These are phyloP conservation scores for Somion occarium DNA, from an alignment of 1,284 basidiomycete genomes.

Conservation along the genomic window DNA sequence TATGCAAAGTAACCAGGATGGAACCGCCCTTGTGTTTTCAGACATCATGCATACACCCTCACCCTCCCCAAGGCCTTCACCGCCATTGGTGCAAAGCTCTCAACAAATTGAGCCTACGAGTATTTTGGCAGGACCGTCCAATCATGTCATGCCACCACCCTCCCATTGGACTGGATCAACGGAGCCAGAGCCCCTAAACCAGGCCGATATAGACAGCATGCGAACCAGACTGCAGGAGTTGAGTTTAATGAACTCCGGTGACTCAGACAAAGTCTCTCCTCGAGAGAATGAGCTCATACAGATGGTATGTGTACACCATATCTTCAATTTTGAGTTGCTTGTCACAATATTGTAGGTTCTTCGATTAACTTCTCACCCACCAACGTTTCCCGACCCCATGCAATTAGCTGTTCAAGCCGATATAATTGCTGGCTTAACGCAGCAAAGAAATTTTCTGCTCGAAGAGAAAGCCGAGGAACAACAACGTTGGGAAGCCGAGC, in stretches of 20 bases:
- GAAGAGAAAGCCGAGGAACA: constrained; percentile 48
- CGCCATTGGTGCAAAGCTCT: constrained; percentile 9
- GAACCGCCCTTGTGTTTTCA: constrained; percentile 28
- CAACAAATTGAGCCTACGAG: not conserved
- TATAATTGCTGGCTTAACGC: constrained; percentile 47
- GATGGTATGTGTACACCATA: constrained; percentile 42
- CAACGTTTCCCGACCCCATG: constrained; percentile 30
- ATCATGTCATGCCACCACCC: constrained; percentile 4
- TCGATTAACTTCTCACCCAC: constrained; percentile 34
- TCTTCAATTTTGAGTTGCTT: constrained; percentile 8
- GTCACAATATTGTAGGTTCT: constrained; percentile 37
- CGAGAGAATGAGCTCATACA: constrained; percentile 50
- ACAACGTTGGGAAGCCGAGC: constrained; percentile 54
- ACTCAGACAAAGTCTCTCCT: constrained; percentile 16
- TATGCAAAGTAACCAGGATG: constrained; percentile 5
- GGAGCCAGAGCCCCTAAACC: not conserved
- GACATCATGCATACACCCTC: constrained; percentile 39
- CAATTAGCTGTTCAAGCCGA: constrained; percentile 60
- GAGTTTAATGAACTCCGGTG: constrained; percentile 14
- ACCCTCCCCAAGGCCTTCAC: constrained; percentile 31
- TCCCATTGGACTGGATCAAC: not conserved
- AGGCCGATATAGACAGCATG: not conserved
- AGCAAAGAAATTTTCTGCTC: constrained; percentile 55
- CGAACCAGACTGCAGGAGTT: constrained; percentile 20
- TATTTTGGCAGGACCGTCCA: constrained; percentile 1